Percentiles rank a stretch among this genome's conserved stretches.
Evolutionary conservation across 176 grass and related monocot genomes (phyloP).

Genomic region (sorghum (Sorghum bicolor)): Sorghum_bicolor_NCBIv3 NC_012873.2:63649001-63649500

Average conservation of each 20-base stretch:
- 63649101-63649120: background rate
- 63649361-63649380: constrained; percentile 22
- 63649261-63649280: constrained; percentile 40
- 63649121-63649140: background rate
- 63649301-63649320: constrained; percentile 40
- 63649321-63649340: constrained; percentile 21
- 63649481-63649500: constrained; percentile 16
- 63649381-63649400: constrained; percentile 47
- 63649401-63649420: constrained; percentile 45
- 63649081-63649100: background rate
- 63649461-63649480: constrained; percentile 46
- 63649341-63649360: background rate
- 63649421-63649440: constrained; percentile 45
- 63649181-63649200: constrained; percentile 1
- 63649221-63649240: constrained; percentile 24
- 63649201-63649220: constrained; percentile 26
- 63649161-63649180: background rate
- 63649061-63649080: constrained; percentile 37
- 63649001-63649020: background rate
- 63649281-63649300: constrained; percentile 34
- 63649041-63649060: background rate
- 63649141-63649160: constrained; percentile 18
- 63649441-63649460: constrained; percentile 35
- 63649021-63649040: background rate
- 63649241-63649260: constrained; percentile 37